Conservation (phyloP, 345 rosid genomes). For the Boechera divaricarpa region DNA sequence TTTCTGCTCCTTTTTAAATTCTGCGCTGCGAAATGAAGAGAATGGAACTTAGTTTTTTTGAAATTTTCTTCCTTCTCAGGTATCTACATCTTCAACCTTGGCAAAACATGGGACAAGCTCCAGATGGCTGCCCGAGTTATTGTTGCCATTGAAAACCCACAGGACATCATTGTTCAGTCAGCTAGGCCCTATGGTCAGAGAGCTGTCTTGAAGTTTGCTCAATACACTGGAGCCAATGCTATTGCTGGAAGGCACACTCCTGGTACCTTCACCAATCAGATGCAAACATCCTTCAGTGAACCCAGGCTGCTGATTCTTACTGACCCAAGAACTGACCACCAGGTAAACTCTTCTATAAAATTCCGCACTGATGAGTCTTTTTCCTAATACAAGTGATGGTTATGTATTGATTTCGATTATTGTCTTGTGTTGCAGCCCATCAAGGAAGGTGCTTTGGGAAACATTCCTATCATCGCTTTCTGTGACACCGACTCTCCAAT, state of each 20-base stretch:
- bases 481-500: constrained; percentile 98
- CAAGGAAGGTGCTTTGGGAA: constrained; percentile 95
- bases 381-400: not conserved
- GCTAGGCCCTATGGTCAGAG: too few relatives aligned
- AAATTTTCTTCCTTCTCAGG: constrained; percentile 45
- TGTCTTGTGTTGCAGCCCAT: constrained; percentile 67
- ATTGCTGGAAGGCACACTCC: constrained; percentile 41
- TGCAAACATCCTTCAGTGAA: constrained; percentile 90
- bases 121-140: too few relatives aligned
- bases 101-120: too few relatives aligned
- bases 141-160: too few relatives aligned
- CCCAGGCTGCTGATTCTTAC: constrained; percentile 92
- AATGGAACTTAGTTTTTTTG: not conserved
- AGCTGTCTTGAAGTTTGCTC: too few relatives aligned
- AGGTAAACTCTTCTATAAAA: constrained; percentile 48
- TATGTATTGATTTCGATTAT: not conserved
- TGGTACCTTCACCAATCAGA: constrained; percentile 95
- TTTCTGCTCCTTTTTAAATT: too few relatives aligned
- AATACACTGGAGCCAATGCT: too few relatives aligned
- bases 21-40: not conserved
- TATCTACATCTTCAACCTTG: constrained; percentile 75
- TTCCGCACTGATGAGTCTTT: too few relatives aligned
- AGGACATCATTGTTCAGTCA: too few relatives aligned
- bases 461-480: constrained; percentile 93
- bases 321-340: constrained; percentile 96